Evolutionary conservation across 139 green algal genomes (phyloP), one percentile per base, ranked within the genome.

Genomic region (Chlorella sorokiniana): DNA sequence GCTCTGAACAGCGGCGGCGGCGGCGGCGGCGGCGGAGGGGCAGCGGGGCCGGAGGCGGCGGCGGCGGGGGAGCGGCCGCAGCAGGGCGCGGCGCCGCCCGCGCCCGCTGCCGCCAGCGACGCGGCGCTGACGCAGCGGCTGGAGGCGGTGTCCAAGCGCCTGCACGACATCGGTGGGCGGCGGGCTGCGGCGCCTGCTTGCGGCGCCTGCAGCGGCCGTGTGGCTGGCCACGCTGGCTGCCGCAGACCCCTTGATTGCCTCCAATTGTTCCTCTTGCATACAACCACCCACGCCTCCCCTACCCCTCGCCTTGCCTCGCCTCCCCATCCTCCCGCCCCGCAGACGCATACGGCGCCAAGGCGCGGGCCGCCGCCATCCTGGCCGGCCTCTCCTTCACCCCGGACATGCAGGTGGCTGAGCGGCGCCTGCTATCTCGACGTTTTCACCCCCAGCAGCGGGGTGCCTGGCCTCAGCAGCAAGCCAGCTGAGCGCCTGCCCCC

Each of bases 331-430:
- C 25, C 25, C 40, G 20, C 40, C 20, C 40, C 2, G 72, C 72
- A 79, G 95, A 97, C 52, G 93, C 93, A 4, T 86, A 93, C 64
- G 91, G 90, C 69, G 94, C 95, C 3, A 88, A 94, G 81, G 79
- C 93, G 4, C 81, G 93, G n/a, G 95, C 95, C 1, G 89, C 91
- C 6, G 82, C 83, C 59, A 96, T 98, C 51, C 84, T 98, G 70
- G 81, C 90, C 0, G 95, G 95, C 16, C 87, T 98, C 35, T 94
- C 88, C 42, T 98, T 98, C 75, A 84, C 89, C 14, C 11, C 84
- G 0, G 90, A 84, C 40, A 95, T 95, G 90, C 93, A 95, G 81
- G 74, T 82, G 27, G 27, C 22, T 41, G 25, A 70, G 65, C 10
- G 4, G 35, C n/a, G 61, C 11, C 70, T 62, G 1, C 14, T 25